These are phyloP conservation scores for Coemansia javaensis DNA, from an alignment of 192 early-diverging fungal species.

Conservation along the genomic window DNA sequence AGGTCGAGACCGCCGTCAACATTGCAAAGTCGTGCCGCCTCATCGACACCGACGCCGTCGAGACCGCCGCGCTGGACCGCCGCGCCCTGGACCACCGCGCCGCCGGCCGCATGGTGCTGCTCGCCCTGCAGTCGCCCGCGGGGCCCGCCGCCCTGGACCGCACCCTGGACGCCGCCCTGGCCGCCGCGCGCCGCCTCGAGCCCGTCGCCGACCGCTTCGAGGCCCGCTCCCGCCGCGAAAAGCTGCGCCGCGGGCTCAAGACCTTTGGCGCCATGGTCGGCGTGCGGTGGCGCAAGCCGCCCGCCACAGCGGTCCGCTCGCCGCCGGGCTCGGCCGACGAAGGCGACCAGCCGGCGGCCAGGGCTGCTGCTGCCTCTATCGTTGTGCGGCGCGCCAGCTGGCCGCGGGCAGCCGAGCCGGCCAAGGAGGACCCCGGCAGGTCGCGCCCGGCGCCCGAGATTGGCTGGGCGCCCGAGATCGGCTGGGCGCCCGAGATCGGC, in stretches of 20 bases:
- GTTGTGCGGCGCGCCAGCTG: slow-evolving; percentile 2
- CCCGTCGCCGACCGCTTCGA: slow-evolving; percentile 42
- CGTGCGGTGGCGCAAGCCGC: not conserved
- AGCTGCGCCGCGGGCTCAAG: slow-evolving; percentile 37
- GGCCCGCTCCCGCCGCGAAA: slow-evolving; percentile 15
- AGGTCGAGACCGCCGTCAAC: slow-evolving; percentile 88
- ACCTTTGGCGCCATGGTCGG: slow-evolving; percentile 32
- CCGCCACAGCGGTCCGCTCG: no score
- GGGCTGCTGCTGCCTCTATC: no score
- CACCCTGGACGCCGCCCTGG: slow-evolving; percentile 23
- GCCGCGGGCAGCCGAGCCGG: not conserved
- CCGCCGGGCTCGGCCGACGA: no score
- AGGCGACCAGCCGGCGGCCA: no score
- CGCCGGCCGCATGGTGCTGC: slow-evolving; percentile 18
- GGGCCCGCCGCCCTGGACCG: slow-evolving; percentile 14
- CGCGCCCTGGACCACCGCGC: not conserved
- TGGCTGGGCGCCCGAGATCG: not conserved
- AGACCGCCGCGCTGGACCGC: slow-evolving; percentile 24
- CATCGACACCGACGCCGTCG: slow-evolving; percentile 47
- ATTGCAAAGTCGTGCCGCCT: slow-evolving; percentile 78
- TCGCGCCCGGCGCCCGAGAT: not conserved
- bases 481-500: not conserved
- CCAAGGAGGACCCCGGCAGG: not conserved
- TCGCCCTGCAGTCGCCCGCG: slow-evolving; percentile 34
- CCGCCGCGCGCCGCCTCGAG: no score